These are phyloP conservation scores for Phaeosphaeria sp. DNA, from an alignment of 2,329 filamentous ascomycete genomes.

Conservation along the genomic window DNA sequence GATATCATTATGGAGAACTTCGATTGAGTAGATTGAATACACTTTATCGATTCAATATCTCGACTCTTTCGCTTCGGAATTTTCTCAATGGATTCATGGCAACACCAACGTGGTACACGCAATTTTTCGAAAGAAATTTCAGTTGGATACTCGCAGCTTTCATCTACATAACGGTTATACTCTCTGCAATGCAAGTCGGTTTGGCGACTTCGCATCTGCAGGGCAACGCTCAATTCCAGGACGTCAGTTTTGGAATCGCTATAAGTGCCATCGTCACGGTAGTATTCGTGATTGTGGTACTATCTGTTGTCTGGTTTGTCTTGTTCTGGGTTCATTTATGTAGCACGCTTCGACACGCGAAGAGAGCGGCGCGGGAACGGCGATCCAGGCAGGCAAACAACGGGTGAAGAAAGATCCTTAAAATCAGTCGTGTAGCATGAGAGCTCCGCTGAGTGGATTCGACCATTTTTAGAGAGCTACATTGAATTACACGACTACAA, in stretches of 20 bases:
- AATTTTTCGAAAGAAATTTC: slow-evolving; percentile 18
- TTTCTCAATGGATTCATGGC: slow-evolving; percentile 10
- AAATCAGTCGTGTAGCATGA: no score
- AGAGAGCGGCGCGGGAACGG: not conserved
- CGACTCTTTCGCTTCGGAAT: slow-evolving; percentile 4
- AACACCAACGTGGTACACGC: slow-evolving; percentile 10
- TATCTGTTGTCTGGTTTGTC: not conserved
- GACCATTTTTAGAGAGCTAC: no score
- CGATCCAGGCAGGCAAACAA: not conserved
- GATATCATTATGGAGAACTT: slow-evolving; percentile 54
- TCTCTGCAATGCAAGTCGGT: slow-evolving; percentile 21
- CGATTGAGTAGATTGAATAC: slow-evolving; percentile 51
- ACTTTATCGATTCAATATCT: slow-evolving; percentile 8
- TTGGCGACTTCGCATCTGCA: slow-evolving; percentile 15
- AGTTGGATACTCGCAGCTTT: slow-evolving; percentile 14
- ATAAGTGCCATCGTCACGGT: not conserved
- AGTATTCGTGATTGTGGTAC: not conserved
- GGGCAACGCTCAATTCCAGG: slow-evolving; percentile 9
- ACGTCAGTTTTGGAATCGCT: slow-evolving; percentile 13
- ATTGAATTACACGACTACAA: no score
- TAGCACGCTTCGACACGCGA: not conserved
- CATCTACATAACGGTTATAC: slow-evolving; percentile 8
- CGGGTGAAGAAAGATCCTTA: no score
- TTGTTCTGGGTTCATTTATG: not conserved
- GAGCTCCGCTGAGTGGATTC: no score